Evolutionary conservation across 1,139 yeast species (phyloP).

Genomic region (Oligophagozyma castellii): DNA sequence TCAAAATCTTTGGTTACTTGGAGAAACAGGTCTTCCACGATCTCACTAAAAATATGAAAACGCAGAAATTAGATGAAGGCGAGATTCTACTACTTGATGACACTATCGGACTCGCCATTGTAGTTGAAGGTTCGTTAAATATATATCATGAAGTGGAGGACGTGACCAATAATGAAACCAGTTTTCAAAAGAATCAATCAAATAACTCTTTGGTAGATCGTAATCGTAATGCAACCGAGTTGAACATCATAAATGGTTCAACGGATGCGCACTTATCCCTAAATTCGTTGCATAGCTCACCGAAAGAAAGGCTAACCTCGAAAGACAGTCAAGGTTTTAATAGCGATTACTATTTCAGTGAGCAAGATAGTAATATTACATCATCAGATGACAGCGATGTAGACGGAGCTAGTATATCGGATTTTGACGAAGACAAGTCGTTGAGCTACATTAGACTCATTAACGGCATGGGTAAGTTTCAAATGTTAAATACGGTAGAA

Average conservation of each 20-base stretch:
- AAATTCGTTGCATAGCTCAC: too few relatives aligned
- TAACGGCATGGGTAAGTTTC: conserved; percentile 36
- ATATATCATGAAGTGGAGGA: conserved; percentile 48
- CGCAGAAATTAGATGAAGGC: conserved; percentile 66
- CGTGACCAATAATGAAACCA: too few relatives aligned
- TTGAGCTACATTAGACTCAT: conserved; percentile 32
- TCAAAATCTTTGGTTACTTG: conserved; percentile 85
- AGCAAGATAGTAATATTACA: conserved; percentile 1
- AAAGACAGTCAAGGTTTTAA: too few relatives aligned
- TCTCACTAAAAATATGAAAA: conserved; percentile 80
- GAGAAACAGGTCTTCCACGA: conserved; percentile 89
- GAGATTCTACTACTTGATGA: conserved; percentile 66
- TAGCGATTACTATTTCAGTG: too few relatives aligned
- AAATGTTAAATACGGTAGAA: conserved; percentile 69
- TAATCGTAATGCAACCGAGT: not conserved
- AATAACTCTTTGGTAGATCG: too few relatives aligned
- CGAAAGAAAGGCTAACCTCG: too few relatives aligned
- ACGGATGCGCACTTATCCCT: too few relatives aligned
- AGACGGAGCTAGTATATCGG: conserved; percentile 6
- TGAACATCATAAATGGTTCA: not conserved
- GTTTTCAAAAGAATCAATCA: too few relatives aligned
- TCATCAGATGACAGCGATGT: conserved; percentile 3
- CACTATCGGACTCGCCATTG: conserved; percentile 73
- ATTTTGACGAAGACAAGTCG: conserved; percentile 6
- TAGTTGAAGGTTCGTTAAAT: conserved; percentile 85